Base-by-base conservation (phyloP, 169 alveolate species). In the Eimeria sp. region DNA sequence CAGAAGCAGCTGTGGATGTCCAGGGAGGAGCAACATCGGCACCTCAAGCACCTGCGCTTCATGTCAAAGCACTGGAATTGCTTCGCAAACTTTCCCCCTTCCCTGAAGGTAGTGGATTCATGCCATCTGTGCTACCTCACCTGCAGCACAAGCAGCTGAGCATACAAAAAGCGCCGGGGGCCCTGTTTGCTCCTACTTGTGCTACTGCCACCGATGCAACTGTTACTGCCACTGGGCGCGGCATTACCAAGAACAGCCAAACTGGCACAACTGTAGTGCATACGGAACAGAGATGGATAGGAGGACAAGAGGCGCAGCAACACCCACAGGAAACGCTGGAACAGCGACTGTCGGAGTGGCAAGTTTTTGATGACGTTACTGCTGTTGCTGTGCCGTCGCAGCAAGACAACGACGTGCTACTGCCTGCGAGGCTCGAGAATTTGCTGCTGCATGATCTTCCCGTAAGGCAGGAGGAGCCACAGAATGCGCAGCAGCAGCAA, bases 21-120 rank as follows among this genome's bases (percentile, higher is more conserved):
- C 87, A 40, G 13, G 6, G 64, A 46, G 49, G 25, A 14, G 87
- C 43, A 49, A 43, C 37, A 43, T 11, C 68, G 49, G 25, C 9
- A 0, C n/a, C 89, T 4, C 11, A n/a, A 16, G 46, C 71, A 9
- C 9, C 16, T 43, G 64, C 4, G 72, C n/a, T 52, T 13, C 58
- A 85, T 43, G 56, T 30, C 56, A 43, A 23, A 58, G 91, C 91
- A 37, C 58, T 85, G 71, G 27, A 37, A 0, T 37, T 85, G 91
- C 76, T 85, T 37, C 33, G 30, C 4, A 52, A 62, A 25, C 91
- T 85, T 37, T 56, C 77, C 71, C 91, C 91, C 1, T 85, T 85
- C 91, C 91, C 91, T 18, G 91, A 56, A 33, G 91, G 91, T 37
- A 56, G 78, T n/a, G 13, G 58, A 18, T 85, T 56, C 52, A 20